Percentiles rank a stretch among this genome's conserved stretches.
phyloP scores from a whole-genome alignment of 768 basidiomycete genomes.

The Tricholomella constricta region DNA sequence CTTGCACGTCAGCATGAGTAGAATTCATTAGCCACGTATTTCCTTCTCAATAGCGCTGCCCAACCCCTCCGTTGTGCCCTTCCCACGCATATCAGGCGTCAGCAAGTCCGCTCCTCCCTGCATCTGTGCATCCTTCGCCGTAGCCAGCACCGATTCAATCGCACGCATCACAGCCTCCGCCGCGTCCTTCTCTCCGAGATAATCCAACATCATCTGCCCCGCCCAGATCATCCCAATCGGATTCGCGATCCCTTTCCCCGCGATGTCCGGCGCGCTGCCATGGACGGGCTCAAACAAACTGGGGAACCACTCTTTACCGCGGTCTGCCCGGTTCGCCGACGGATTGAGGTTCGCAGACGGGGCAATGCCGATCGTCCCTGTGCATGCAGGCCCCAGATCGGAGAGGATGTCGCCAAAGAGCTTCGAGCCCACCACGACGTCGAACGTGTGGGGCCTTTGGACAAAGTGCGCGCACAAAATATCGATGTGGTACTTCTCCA shows the following conservation, averaged over 20 bases:
- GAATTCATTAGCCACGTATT: constrained; percentile 6
- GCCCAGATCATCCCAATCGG: constrained; percentile 61
- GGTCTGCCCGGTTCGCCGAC: constrained; percentile 29
- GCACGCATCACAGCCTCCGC: constrained; percentile 41
- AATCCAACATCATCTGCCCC: constrained; percentile 54
- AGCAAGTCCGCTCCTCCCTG: constrained; percentile 23
- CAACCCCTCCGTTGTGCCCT: constrained; percentile 37
- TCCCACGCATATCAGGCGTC: constrained; percentile 41
- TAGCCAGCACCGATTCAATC: constrained; percentile 38
- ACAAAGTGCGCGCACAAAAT: constrained; percentile 50
- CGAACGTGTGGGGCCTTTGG: constrained; percentile 52
- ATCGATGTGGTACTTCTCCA: constrained; percentile 52
- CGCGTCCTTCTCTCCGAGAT: constrained; percentile 43
- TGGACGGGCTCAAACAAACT: constrained; percentile 59
- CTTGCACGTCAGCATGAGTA: too few relatives aligned
- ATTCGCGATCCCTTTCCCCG: constrained; percentile 54
- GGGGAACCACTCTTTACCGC: constrained; percentile 42
- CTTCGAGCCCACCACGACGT: constrained; percentile 58
- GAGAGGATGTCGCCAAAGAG: constrained; percentile 59
- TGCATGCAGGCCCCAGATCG: constrained; percentile 55
- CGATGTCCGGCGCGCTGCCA: constrained; percentile 60
- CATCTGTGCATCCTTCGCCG: constrained; percentile 26
- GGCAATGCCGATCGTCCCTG: constrained; percentile 58
- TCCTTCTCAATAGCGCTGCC: constrained; percentile 34
- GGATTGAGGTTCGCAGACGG: constrained; percentile 55